Base-by-base conservation (phyloP, 306 rosid species). In the Canavalia ensiformis region DNA sequence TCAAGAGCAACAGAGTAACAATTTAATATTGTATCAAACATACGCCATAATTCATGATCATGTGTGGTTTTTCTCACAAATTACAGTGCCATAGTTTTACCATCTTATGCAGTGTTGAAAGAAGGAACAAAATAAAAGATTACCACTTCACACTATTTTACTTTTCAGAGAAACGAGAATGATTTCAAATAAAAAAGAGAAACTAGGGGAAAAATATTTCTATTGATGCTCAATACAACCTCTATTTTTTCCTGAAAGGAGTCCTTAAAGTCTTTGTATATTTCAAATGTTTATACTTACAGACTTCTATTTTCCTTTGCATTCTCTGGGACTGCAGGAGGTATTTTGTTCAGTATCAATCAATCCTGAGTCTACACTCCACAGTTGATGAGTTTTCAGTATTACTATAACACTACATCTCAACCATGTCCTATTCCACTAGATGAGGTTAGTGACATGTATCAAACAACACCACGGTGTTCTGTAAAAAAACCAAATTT, bases 241-340 rank as follows among this genome's bases (percentile, higher is more conserved):
- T 51, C 84, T 49, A 31, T 18, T 50, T 73, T 37, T 8, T 7
- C 35, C 30, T 63, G 13, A 49, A 52, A 37, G n/a, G 56, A 63
- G 62, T 60, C 73, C 34, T 42, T 37, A 52, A 59, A 80, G 56
- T 33, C 55, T 60, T 69, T 8, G 59, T 49, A 12, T 25, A 46
- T 51, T 71, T 68, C 47, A 42, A 52, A 62, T 51, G 68, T 18
- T 18, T 18, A 42, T 42, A 68, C 47, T 18, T 39, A 52, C 51
- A 44, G 64, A 41, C 33, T 71, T 71, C 49, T 47, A 66, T 52
- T 68, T 82, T 71, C 75, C 29, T 71, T 77, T 25, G 35, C 75
- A 62, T 52, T 70, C 69, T 45, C 69, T 72, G 34, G 39, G 13
- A 59, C 54, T 60, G 11, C 8, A 80, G 18, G 39, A 37, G 13